Percentiles rank a stretch among this genome's conserved stretches.
Evolutionary conservation across 805 yeast genomes (phyloP).

Genomic region (Pichia eremophila): DNA sequence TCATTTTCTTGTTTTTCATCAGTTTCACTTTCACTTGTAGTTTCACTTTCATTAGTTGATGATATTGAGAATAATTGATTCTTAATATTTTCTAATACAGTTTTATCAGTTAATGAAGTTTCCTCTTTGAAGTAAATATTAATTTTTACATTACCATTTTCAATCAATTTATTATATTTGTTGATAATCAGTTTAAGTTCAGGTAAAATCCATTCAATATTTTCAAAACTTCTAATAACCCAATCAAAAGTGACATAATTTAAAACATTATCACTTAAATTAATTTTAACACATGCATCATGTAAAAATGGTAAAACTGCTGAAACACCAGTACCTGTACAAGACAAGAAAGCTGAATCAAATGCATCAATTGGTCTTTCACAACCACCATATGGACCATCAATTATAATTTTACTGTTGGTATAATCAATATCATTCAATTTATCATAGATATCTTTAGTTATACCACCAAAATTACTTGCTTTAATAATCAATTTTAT

Average conservation of each 20-base stretch:
- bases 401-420: conserved; percentile 30
- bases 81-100: background rate
- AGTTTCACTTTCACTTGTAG: background rate
- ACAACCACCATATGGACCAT: conserved; percentile 53
- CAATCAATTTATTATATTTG: conserved; percentile 20
- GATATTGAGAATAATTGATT: background rate
- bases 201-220: conserved; percentile 31
- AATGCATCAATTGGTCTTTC: conserved; percentile 36
- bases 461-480: conserved; percentile 33
- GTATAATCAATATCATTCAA: conserved; percentile 21
- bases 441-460: conserved; percentile 26
- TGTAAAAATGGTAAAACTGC: conserved; percentile 36
- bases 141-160: conserved; percentile 8
- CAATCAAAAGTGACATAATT: conserved; percentile 33
- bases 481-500: conserved; percentile 39
- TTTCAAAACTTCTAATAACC: conserved; percentile 29
- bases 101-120: background rate
- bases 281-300: conserved; percentile 19
- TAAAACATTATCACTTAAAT: conserved; percentile 13
- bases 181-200: conserved; percentile 29
- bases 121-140: conserved; percentile 11
- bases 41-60: too few relatives aligned
- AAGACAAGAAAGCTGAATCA: conserved; percentile 32
- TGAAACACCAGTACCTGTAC: conserved; percentile 47
- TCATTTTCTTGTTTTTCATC: background rate